These are phyloP conservation scores for Arabidopsis lyrata DNA, from an alignment of 441 rosid genomes.

Conservation along the genomic window DNA sequence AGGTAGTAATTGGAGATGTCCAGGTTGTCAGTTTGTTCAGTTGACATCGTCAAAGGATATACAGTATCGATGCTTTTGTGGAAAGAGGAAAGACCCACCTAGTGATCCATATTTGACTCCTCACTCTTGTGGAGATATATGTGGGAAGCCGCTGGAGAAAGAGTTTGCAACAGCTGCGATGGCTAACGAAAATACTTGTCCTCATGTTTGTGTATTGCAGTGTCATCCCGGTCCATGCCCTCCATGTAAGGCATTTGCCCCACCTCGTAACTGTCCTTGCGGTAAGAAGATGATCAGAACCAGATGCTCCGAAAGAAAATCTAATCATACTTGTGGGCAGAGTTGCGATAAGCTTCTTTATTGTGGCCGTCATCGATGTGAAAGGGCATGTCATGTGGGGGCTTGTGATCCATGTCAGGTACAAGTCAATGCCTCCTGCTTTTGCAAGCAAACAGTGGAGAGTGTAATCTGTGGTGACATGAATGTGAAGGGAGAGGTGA, in stretches of 20 bases:
- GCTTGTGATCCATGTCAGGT: slow-evolving; percentile 78
- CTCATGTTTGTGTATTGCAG: slow-evolving; percentile 90
- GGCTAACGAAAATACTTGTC: slow-evolving; percentile 69
- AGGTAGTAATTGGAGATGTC: slow-evolving; percentile 93
- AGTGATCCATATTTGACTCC: slow-evolving; percentile 91
- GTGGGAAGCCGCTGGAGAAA: slow-evolving; percentile 87
- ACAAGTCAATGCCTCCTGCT: slow-evolving; percentile 69
- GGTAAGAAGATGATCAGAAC: slow-evolving; percentile 80
- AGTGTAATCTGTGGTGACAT: slow-evolving; percentile 77
- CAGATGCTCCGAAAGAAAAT: slow-evolving; percentile 77
- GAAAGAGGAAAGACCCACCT: slow-evolving; percentile 80
- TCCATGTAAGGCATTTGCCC: slow-evolving; percentile 92
- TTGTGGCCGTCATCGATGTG: slow-evolving; percentile 78
- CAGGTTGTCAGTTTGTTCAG: slow-evolving; percentile 87
- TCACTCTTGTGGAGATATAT: slow-evolving; percentile 91
- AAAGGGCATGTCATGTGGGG: slow-evolving; percentile 74
- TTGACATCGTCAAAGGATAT: slow-evolving; percentile 76
- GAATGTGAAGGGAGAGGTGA: slow-evolving; percentile 76
- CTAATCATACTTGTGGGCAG: slow-evolving; percentile 76
- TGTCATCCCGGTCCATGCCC: slow-evolving; percentile 99
- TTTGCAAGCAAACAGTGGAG: slow-evolving; percentile 76
- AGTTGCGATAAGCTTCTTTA: slow-evolving; percentile 74
- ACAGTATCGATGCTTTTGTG: slow-evolving; percentile 76
- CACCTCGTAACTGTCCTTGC: slow-evolving; percentile 77
- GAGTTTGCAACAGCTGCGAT: slow-evolving; percentile 46